Evolutionary conservation across 495 filamentous ascomycete genomes (phyloP).

Genomic region (Tuber magnatum): DNA sequence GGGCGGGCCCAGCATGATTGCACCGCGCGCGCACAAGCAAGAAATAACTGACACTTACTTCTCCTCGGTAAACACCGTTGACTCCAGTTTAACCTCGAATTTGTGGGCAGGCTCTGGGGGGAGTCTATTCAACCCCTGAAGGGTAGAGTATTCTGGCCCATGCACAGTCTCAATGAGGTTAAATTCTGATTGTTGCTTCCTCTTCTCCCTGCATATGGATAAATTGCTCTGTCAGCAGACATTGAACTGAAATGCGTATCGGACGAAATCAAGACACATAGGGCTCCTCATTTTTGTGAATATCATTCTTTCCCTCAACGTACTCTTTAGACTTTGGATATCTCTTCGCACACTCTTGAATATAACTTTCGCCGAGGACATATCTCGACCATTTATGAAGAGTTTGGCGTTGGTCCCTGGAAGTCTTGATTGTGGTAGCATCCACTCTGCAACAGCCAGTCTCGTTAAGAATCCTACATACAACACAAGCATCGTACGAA

Average conservation of each 20-base stretch:
- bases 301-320: slow-evolving; percentile 31
- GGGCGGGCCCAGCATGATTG: background rate
- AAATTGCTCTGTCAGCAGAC: slow-evolving; percentile 20
- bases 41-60: slow-evolving; percentile 52
- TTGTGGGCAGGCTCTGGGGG: slow-evolving; percentile 66
- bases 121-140: slow-evolving; percentile 43
- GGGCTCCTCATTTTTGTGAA: slow-evolving; percentile 6
- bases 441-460: slow-evolving; percentile 52
- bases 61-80: slow-evolving; percentile 72
- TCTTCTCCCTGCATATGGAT: slow-evolving; percentile 55
- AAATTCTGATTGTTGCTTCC: slow-evolving; percentile 63
- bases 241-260: slow-evolving; percentile 19
- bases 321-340: slow-evolving; percentile 72
- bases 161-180: slow-evolving; percentile 67
- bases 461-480: slow-evolving; percentile 18
- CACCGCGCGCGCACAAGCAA: background rate
- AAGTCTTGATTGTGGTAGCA: slow-evolving; percentile 59
- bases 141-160: slow-evolving; percentile 55
- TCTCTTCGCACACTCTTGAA: slow-evolving; percentile 60
- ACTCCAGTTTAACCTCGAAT: slow-evolving; percentile 72
- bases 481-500: slow-evolving; percentile 4
- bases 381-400: slow-evolving; percentile 85
- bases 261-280: slow-evolving; percentile 9
- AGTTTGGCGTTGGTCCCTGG: slow-evolving; percentile 75
- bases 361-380: slow-evolving; percentile 72